Evolutionary conservation across 1,284 basidiomycete species (phyloP), one percentile per base, ranked within the genome.

Genomic region (Chondrostereum purpureum): DNA sequence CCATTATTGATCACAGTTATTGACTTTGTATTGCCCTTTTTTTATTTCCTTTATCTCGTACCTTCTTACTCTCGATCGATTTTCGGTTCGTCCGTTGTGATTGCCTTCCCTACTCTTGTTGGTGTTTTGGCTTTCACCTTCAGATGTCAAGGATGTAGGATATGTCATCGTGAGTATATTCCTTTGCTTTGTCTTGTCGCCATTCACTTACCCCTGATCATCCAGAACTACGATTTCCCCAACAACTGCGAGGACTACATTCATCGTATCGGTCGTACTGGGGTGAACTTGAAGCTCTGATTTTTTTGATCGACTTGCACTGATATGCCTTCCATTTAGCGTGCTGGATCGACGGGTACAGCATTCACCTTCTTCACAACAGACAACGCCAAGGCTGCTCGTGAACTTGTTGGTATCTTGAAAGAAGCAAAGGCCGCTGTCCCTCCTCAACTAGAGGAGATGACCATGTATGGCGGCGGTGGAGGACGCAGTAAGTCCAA

Each of bases 321-420:
- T 52, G 48, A 47, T 37, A 33, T 31, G 42, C 6, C 42, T 52
- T 39, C 49, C 31, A 53, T 41, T 21, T 23, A 89, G 87, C 88
- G 89, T 63, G 90, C 88, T 48, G 92, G 91, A 43, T 80, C 85
- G 73, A 92, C 80, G 64, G 92, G 92, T 55, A 88, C 83, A 24
- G 92, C 93, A 3, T 96, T 90, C 70, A 97, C 93, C 10, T 98
- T 95, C 77, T 95, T 99, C 70, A 94, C 90, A 45, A 87, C 87
- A 43, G 91, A 96, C 60, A 97, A 95, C 68, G 85, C 90, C 48
- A 96, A 95, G 72, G 83, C 83, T 55, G 93, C 95, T 13, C 87
- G 92, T 42, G 95, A 99, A 61, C 78, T 99, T 12, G 72, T 98
- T 47, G 75, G 69, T 53, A 97, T 99, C 56, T 70, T 99, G 51